Evolutionary conservation across 352 stramenopile species (phyloP).

Genomic region (Aphanomyces stellatus): DNA sequence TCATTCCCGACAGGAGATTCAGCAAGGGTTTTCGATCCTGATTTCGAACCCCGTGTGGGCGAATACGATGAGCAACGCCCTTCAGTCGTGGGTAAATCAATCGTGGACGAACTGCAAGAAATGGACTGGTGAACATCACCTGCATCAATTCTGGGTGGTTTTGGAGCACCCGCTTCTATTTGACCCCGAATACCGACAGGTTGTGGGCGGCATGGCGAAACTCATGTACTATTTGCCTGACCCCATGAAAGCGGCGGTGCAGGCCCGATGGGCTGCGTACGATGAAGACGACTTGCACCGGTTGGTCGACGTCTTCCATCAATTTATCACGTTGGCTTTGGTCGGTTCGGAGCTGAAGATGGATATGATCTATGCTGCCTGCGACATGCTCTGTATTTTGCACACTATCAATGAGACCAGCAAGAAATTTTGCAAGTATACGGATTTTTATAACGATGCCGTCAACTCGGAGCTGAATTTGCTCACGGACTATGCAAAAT

Average conservation of each 20-base stretch:
- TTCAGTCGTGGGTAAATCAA: constrained; percentile 57
- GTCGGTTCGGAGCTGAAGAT: constrained; percentile 56
- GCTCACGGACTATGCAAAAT: constrained; percentile 63
- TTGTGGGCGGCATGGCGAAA: constrained; percentile 56
- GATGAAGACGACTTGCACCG: constrained; percentile 52
- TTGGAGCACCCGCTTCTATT: constrained; percentile 68
- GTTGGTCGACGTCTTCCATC: constrained; percentile 60
- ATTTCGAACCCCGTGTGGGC: background rate
- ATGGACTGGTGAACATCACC: constrained; percentile 32
- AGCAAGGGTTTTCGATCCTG: background rate
- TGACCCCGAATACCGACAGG: constrained; percentile 63
- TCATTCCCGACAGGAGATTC: constrained; percentile 11
- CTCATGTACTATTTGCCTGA: constrained; percentile 53
- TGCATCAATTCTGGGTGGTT: constrained; percentile 66
- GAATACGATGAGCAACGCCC: constrained; percentile 63
- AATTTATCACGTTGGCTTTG: constrained; percentile 65
- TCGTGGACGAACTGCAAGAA: constrained; percentile 70
- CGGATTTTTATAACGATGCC: constrained; percentile 77
- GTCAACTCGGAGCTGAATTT: constrained; percentile 79
- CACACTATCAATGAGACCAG: constrained; percentile 44
- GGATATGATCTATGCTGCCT: constrained; percentile 67
- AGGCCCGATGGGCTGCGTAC: constrained; percentile 45
- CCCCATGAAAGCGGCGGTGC: constrained; percentile 42
- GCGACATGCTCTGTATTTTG: constrained; percentile 53
- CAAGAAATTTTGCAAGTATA: constrained; percentile 45